Evolutionary conservation across 768 basidiomycete species (phyloP), one percentile per base, ranked within the genome.

Genomic region (Arthromyces matolae): DNA sequence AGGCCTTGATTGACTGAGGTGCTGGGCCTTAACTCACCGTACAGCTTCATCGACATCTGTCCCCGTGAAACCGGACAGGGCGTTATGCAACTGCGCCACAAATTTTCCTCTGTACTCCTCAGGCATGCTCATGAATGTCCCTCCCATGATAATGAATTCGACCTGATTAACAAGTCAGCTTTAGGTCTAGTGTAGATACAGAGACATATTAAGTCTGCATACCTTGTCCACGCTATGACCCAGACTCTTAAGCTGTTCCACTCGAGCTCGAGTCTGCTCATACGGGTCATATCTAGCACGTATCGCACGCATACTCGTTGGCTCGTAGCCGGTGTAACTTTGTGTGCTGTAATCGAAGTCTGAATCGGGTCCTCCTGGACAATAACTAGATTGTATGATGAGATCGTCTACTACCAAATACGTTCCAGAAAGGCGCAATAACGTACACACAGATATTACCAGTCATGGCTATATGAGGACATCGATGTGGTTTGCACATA

Each of bases 401-500:
- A n/a, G n/a, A n/a, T n/a, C n/a, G n/a, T n/a, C n/a, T n/a, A n/a
- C n/a, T n/a, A n/a, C n/a, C n/a, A n/a, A n/a, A n/a, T n/a, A 36
- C 16, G n/a, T 8, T 29, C 31, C 28, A 48, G 45, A 10, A 9
- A 22, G 34, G 32, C 7, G 16, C 6, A 25, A 27, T 28, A 20
- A 71, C 87, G 54, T 67, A 95, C 86, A 99, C 96, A 70, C 96
- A 99, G 47, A 99, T 98, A 60, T 99, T 99, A 23, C 96, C 96
- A 0, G 96, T 99, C 92, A 99, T 96, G 7, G 96, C 96, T 47
- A 99, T 98, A 70, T 99, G 96, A 4, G 96, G 96, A 74, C 96
- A 99, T 45, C 96, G 81, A 74, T 99, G 96, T 1, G 96, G 96
- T 62, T 98, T 99, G 73, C 93, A 95, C 96, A 99, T 99, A n/a